These are phyloP conservation scores for Neurospora sp. DNA, from an alignment of 2,329 filamentous ascomycete genomes.

Conservation along the genomic window DNA sequence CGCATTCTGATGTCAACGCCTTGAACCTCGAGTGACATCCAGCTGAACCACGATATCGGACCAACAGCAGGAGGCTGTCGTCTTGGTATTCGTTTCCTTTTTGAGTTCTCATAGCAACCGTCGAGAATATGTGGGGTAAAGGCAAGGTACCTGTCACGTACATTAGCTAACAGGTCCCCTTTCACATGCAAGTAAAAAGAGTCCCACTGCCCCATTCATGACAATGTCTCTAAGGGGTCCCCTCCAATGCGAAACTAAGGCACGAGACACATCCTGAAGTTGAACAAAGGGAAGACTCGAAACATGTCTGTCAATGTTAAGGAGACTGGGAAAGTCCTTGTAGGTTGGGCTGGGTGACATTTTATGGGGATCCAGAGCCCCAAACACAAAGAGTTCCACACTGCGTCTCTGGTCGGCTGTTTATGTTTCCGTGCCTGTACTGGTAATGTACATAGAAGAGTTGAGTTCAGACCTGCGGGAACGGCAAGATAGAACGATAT, in stretches of 20 bases:
- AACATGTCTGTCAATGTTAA: not conserved
- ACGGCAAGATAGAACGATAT: not conserved
- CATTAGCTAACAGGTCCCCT: not conserved
- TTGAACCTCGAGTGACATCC: not conserved
- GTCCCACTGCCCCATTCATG: not conserved
- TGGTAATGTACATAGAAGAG: not conserved
- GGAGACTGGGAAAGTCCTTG: not conserved
- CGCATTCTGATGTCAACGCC: not conserved
- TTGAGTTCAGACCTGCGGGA: not conserved
- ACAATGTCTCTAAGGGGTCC: not conserved
- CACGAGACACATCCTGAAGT: not conserved
- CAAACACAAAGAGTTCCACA: not conserved
- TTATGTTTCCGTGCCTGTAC: not conserved
- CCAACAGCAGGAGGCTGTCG: not conserved
- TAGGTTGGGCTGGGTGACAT: not conserved
- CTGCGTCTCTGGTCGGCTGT: not conserved
- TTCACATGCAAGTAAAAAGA: not conserved
- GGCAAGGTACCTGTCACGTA: not conserved
- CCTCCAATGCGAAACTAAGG: not conserved
- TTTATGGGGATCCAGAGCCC: not conserved
- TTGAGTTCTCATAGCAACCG: not conserved
- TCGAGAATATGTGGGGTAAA: not conserved
- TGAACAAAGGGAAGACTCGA: not conserved
- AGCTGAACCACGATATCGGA: not conserved
- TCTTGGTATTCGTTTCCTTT: not conserved